These are phyloP conservation scores for Lentinus polychrous DNA, from an alignment of 1,284 basidiomycete species.

Conservation along the genomic window DNA sequence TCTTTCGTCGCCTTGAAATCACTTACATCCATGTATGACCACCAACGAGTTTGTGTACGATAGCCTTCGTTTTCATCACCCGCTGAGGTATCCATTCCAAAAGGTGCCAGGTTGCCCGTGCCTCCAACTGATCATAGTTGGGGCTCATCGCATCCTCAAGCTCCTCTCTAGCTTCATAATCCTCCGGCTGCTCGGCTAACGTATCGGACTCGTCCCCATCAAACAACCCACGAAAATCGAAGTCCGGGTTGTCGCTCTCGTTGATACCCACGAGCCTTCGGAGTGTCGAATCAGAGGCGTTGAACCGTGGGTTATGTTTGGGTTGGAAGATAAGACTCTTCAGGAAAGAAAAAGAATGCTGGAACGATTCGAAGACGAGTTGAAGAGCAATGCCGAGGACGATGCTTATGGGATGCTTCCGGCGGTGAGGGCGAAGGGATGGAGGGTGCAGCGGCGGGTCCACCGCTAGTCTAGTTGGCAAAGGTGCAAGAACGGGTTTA, in stretches of 20 bases:
- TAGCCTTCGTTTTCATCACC: slow-evolving; percentile 6
- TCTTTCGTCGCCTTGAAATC: neutral
- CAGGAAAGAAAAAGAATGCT: neutral
- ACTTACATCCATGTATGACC: slow-evolving; percentile 6
- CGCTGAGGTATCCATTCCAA: slow-evolving; percentile 8
- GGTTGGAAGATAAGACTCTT: neutral
- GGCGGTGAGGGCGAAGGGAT: no score
- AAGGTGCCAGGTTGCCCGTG: slow-evolving; percentile 5
- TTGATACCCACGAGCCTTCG: neutral
- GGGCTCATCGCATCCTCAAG: slow-evolving; percentile 5
- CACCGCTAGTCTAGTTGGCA: slow-evolving; percentile 1
- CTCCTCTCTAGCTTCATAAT: slow-evolving; percentile 4
- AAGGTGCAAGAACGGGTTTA: neutral
- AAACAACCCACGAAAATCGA: no score
- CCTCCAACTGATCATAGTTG: slow-evolving; percentile 7
- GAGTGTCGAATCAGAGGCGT: no score
- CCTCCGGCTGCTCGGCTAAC: slow-evolving; percentile 5
- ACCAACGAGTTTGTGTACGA: slow-evolving; percentile 5
- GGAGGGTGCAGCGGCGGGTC: neutral
- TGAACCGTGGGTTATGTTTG: no score
- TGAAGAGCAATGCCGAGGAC: neutral
- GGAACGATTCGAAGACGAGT: neutral
- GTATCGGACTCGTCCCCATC: no score
- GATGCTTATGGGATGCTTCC: neutral
- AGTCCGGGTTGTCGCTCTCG: neutral